These are phyloP conservation scores for Eimeria tenella DNA, from an alignment of 169 alveolate species.

Conservation along the genomic window DNA sequence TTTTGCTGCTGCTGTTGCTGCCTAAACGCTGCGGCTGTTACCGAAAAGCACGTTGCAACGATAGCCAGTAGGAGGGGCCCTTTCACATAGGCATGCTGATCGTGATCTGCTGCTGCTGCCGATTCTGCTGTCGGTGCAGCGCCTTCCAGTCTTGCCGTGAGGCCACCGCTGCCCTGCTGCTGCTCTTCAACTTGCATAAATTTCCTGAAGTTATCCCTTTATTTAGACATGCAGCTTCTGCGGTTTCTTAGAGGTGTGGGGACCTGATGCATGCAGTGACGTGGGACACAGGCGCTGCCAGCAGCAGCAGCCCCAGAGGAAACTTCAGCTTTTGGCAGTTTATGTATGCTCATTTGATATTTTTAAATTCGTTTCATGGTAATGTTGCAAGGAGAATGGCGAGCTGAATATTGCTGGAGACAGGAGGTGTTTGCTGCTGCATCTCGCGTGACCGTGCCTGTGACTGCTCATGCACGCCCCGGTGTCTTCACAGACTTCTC, in stretches of 20 bases:
- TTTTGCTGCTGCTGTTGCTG: not conserved
- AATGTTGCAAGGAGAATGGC: too few species aligned
- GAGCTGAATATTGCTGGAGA: too few species aligned
- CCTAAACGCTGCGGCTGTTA: not conserved
- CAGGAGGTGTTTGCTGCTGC: too few species aligned
- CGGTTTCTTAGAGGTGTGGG: not conserved
- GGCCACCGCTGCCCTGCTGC: not conserved
- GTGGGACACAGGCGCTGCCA: not conserved
- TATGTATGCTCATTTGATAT: too few species aligned
- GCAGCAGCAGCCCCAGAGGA: not conserved
- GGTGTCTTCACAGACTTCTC: too few species aligned
- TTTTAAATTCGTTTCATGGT: too few species aligned
- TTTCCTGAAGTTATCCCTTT: not conserved
- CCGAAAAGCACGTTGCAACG: not conserved
- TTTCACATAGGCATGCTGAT: not conserved
- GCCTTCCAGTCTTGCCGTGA: not conserved
- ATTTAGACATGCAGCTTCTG: not conserved
- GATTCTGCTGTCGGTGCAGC: conserved; percentile 11
- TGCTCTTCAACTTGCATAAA: not conserved
- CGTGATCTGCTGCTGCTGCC: not conserved
- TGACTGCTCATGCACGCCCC: too few species aligned
- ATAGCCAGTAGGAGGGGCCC: not conserved
- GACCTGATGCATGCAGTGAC: conserved; percentile 19
- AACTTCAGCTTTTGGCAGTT: not conserved
- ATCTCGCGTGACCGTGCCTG: too few species aligned